Base-by-base conservation (phyloP, 2,329 filamentous ascomycete genomes). In the Uncinocarpus reesii region DNA sequence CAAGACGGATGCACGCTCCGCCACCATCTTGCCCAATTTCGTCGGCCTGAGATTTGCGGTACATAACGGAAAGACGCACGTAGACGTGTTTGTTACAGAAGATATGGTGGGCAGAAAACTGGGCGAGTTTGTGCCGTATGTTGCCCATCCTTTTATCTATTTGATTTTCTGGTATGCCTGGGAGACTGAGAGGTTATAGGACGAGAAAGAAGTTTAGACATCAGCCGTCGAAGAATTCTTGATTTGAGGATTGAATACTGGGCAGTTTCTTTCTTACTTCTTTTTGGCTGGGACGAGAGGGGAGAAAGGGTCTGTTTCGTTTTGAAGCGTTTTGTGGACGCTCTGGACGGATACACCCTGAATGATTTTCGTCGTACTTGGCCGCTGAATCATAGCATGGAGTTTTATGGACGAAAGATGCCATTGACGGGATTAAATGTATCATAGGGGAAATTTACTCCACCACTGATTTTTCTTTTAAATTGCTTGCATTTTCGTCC, bases 41-140 rank as follows among this genome's bases (percentile, higher is more conserved):
- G 86, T 95, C 47, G 88, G 88, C 11, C 72, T 94, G 59, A 82
- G 80, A 64, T 95, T 95, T 67, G 83, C 89, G 67, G 79, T 95
- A 51, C 84, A 95, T 71, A 94, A 95, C 65, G 89, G 89, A 60
- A 94, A 92, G 72, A 77, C 77, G 26, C 95, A 95, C 67, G 71
- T 83, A 58, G 85, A 92, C 57, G 76, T 95, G 47, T 76, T 75
- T 56, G 84, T 95, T 54, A 94, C 88, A 13, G 89, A 95, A 65
- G 86, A 95, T 61, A 95, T 95, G 89, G 89, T 95, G 42, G 89
- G 89, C 47, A 84, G 92, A 68, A 95, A 95, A 71, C 75, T 95
- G 57, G 89, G 89, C 59, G 89, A 95, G 70, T 95, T 95, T 65
- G 81, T 87, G 53, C 73, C 79, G 88, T 95, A 78, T 61, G 86